Percentiles rank a stretch among this genome's conserved stretches.
These are phyloP conservation scores for Eutrema heterophyllum DNA, from an alignment of 345 rosid genomes.

Conservation along the genomic window DNA sequence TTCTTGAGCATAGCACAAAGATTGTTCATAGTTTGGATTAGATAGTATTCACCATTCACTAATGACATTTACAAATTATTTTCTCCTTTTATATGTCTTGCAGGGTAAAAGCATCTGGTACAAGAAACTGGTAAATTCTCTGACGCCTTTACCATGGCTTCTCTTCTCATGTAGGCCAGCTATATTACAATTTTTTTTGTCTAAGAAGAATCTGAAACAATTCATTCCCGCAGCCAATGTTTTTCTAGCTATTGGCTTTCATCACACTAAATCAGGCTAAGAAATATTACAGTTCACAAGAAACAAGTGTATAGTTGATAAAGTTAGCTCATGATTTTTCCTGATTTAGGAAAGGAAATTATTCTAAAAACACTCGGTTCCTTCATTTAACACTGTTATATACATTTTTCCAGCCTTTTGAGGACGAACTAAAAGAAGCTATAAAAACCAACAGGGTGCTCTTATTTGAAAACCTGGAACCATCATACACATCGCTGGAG, in stretches of 20 bases:
- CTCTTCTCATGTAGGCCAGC: neutral
- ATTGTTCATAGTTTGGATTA: neutral
- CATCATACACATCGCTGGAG: slow-evolving; percentile 48
- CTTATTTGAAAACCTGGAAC: slow-evolving; percentile 51
- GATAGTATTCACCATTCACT: slow-evolving; percentile 5
- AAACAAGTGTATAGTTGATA: neutral
- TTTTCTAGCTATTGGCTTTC: neutral
- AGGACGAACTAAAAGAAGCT: slow-evolving; percentile 39
- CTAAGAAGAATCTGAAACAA: neutral
- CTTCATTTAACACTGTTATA: neutral
- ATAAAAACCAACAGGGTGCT: slow-evolving; percentile 31
- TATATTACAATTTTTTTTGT: neutral
- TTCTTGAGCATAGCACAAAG: neutral
- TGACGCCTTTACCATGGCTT: neutral
- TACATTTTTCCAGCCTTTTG: slow-evolving; percentile 42
- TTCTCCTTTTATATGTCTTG: slow-evolving; percentile 17
- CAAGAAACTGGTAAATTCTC: slow-evolving; percentile 36
- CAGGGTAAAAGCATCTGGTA: slow-evolving; percentile 47
- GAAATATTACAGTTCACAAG: neutral
- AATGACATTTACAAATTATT: slow-evolving; percentile 4
- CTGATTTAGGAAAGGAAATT: neutral
- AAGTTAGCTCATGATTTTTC: neutral
- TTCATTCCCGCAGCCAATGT: neutral
- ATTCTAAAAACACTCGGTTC: neutral
- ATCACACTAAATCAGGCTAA: neutral